Conservation (phyloP, 495 filamentous ascomycete genomes). For the Durotheca rogersii region DNA sequence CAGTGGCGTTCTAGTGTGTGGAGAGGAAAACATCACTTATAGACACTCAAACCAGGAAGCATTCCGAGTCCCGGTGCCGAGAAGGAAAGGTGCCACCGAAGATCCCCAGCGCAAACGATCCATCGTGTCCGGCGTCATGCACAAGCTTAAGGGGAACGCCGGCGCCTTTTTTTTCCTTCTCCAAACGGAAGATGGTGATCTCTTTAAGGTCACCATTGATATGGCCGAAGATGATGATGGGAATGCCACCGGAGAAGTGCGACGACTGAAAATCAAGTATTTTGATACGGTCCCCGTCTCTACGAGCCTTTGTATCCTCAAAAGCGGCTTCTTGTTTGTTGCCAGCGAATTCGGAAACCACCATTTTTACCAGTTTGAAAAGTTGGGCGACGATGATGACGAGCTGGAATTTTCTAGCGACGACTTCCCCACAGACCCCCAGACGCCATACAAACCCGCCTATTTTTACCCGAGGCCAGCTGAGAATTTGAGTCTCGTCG, state of each 20-base stretch:
- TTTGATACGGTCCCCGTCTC: constrained; percentile 95
- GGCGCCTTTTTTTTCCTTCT: constrained; percentile 94
- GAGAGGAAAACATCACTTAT: constrained; percentile 92
- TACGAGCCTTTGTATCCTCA: constrained; percentile 82
- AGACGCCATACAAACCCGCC: constrained; percentile 65
- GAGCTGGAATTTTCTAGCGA: constrained; percentile 85
- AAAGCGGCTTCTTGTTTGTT: constrained; percentile 93
- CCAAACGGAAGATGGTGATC: constrained; percentile 92
- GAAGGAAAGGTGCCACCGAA: constrained; percentile 81
- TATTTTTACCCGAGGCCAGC: constrained; percentile 81
- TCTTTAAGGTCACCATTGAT: constrained; percentile 94
- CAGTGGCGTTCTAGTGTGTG: constrained; percentile 91
- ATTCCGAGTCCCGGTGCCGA: constrained; percentile 85
- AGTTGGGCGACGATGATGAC: constrained; percentile 93
- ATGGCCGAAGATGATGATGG: constrained; percentile 81
- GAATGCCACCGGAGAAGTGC: constrained; percentile 76
- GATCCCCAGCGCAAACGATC: constrained; percentile 86
- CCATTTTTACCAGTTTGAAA: constrained; percentile 95
- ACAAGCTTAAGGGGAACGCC: constrained; percentile 81
- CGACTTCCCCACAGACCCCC: constrained; percentile 71
- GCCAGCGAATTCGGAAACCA: constrained; percentile 92
- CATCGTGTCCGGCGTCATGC: constrained; percentile 90
- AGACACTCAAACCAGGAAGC: constrained; percentile 88
- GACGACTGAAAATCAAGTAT: constrained; percentile 88
- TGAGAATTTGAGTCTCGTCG: constrained; percentile 80